Base-by-base conservation (phyloP, 108 stramenopile genomes). In the Epipyxis sp. region DNA sequence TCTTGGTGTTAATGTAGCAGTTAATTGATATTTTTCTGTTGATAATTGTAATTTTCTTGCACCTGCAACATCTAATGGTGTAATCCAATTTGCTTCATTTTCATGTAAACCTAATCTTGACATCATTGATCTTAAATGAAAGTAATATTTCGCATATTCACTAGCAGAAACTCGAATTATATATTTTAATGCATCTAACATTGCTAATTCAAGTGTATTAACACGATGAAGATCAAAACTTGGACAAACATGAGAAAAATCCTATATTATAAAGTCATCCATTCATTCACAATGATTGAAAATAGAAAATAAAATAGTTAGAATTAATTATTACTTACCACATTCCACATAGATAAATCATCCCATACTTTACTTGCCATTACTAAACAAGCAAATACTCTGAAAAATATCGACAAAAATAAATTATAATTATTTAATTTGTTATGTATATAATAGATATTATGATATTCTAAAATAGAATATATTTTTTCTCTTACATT, bases 81-180 rank as follows among this genome's bases (percentile, higher is more conserved):
- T 3, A 37, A 65, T 65, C 20, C 20, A 65, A 32, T 65, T 65
- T 3, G 61, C 34, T 10, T 65, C 61, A 25, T 65, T 32, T 32
- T 65, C 34, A 32, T 29, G 34, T 32, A 65, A 29, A 25, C 61
- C 61, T 32, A 77, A 2, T 25, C 1, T 1, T 25, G 20, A 16
- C 58, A 91, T 44, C 92, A 94, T 93, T 27, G 87, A 79, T 32
- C 92, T 88, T 67, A 97, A 79, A 59, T 95, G 84, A 80, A 97
- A 97, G 83, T 97, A 95, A 85, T 97, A 97, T 83, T 97, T 95
- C 35, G 94, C 94, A 78, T 96, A 97, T 80, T 95, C 94, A 61
- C 86, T 83, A n/a, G 94, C 91, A 20, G 88, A 78, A 57, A 97
- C 94, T 81, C 92, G 94, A 42, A 94, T 94, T 68, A 91, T 83